Base-by-base conservation (phyloP, 164 flowering plant genomes). In the Taxillus chinensis region DNA sequence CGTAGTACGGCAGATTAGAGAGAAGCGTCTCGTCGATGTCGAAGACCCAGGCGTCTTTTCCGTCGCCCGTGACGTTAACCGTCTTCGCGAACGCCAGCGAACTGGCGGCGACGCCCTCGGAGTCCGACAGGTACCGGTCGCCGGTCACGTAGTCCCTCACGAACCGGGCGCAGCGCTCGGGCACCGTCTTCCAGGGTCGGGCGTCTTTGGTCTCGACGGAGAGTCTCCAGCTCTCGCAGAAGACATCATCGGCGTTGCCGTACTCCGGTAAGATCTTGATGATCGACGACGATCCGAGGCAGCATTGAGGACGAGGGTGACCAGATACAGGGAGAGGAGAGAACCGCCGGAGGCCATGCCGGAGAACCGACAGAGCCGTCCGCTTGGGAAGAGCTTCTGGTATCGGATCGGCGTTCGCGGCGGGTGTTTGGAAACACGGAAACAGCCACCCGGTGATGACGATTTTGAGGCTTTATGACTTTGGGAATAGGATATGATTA, bases 21-120 rank as follows among this genome's bases (percentile, higher is more conserved):
- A 90, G 84, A 68, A 90, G 66, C 7, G 97, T 88, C 77, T 89
- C 96, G n/a, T 92, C 96, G 57, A 92, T 75, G 61, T 92, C 95
- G 67, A 90, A 93, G 52, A 90, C 74, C 96, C 97, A 93, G 3
- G 76, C 89, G 68, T 86, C 90, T 76, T 65, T 79, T 1, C 96
- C 86, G 66, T 86, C 81, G 9, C 75, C 79, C n/a, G 70, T 51
- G n/a, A 90, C 1, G 17, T 76, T 37, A 37, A 84, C 75, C 5
- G 60, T 67, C 64, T 55, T 64, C 0, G 92, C 96, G 67, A 67
- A 82, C 3, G 62, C 62, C 55, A 74, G 7, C 14, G 92, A 53
- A 60, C 62, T 62, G 9, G 41, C 69, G 3, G 87, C 83, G 4
- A 83, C 90, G 49, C 73, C 59, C 17, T 66, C 74, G 42, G 79